Conservation (phyloP, 2,329 filamentous ascomycete genomes). For the Alternaria sp. region DNA sequence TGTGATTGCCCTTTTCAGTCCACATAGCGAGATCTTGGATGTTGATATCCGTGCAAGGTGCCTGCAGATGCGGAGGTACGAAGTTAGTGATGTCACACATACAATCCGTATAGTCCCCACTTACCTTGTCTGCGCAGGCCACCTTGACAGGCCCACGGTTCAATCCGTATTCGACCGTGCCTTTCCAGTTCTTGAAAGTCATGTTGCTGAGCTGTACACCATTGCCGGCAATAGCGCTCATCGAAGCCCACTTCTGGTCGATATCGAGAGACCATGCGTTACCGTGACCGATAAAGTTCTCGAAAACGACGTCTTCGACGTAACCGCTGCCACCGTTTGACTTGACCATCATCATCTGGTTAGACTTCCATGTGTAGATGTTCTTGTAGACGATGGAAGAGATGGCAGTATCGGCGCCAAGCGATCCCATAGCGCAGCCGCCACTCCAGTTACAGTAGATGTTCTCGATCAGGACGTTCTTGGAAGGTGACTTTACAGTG, state of each 20-base stretch:
- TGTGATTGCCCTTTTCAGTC: constrained; percentile 57
- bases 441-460: constrained; percentile 71
- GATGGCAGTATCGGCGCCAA: constrained; percentile 61
- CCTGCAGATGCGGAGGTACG: constrained; percentile 15
- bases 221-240: constrained; percentile 54
- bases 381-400: constrained; percentile 64
- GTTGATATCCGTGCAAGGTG: constrained; percentile 63
- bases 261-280: constrained; percentile 68
- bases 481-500: constrained; percentile 60
- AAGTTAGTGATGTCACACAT: neutral
- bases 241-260: constrained; percentile 63
- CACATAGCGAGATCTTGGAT: constrained; percentile 64
- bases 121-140: constrained; percentile 56
- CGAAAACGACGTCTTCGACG: constrained; percentile 61
- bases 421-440: constrained; percentile 66
- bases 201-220: constrained; percentile 65
- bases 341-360: constrained; percentile 72
- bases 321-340: constrained; percentile 65
- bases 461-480: constrained; percentile 66
- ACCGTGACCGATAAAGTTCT: constrained; percentile 68
- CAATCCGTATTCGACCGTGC: constrained; percentile 60
- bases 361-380: constrained; percentile 66
- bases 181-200: constrained; percentile 65
- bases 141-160: constrained; percentile 64
- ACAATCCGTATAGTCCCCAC: neutral